Evolutionary conservation across 768 basidiomycete species (phyloP).

Genomic region (Sutorius australiensis): DNA sequence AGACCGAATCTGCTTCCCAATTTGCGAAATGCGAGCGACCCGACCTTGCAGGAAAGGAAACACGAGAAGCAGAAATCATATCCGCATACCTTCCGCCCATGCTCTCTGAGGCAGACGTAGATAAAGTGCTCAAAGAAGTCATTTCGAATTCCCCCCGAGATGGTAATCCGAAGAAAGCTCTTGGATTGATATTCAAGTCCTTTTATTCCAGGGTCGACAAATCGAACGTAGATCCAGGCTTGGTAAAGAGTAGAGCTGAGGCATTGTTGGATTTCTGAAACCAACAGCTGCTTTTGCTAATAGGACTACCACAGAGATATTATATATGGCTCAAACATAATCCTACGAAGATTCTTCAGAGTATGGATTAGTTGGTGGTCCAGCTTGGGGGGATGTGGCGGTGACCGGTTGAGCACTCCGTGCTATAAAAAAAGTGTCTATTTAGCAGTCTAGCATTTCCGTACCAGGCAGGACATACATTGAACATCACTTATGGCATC

Average conservation of each 20-base stretch:
- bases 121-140: conserved; percentile 44
- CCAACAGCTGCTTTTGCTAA: neutral
- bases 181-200: conserved; percentile 54
- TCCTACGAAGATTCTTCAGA: conserved; percentile 2
- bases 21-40: conserved; percentile 54
- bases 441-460: neutral
- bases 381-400: neutral
- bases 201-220: conserved; percentile 65
- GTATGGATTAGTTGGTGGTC: neutral
- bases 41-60: conserved; percentile 65
- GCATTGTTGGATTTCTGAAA: conserved; percentile 29
- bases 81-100: conserved; percentile 57
- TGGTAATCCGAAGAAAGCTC: conserved; percentile 18
- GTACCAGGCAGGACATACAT: conserved; percentile 8
- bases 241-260: conserved; percentile 53
- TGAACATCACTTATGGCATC: conserved; percentile 6
- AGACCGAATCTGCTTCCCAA: conserved; percentile 60
- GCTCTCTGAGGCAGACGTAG: conserved; percentile 53
- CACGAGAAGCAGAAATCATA: conserved; percentile 52
- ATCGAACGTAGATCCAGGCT: conserved; percentile 49
- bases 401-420: neutral
- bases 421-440: neutral
- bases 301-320: neutral
- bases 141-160: conserved; percentile 28
- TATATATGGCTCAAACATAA: neutral